phyloP scores from a whole-genome alignment of 805 yeast species.

The Starmerella etchellsii region DNA sequence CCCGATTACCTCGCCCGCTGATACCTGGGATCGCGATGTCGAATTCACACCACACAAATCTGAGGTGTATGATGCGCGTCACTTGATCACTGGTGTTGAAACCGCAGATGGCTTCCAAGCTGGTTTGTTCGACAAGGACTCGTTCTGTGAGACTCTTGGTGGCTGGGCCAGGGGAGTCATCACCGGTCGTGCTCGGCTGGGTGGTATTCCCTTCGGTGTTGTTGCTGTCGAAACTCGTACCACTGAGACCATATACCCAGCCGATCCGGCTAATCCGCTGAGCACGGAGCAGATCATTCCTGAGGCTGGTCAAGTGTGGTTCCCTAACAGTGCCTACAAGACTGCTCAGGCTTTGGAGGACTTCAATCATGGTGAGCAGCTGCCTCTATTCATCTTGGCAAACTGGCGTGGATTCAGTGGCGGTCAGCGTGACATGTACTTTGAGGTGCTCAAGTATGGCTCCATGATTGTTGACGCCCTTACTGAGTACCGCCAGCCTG shows the following conservation, averaged over 20 bases:
- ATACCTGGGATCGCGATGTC: constrained; percentile 87
- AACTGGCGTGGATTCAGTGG: constrained; percentile 99
- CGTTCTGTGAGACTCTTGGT: constrained; percentile 89
- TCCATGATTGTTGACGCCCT: constrained; percentile 94
- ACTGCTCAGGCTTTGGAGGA: constrained; percentile 98
- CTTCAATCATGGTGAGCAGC: constrained; percentile 94
- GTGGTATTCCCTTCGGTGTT: constrained; percentile 98
- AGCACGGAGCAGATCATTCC: constrained; percentile 77
- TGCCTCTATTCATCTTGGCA: constrained; percentile 93
- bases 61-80: constrained; percentile 79
- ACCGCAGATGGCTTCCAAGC: constrained; percentile 60
- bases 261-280: constrained; percentile 96
- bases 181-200: constrained; percentile 96
- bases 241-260: constrained; percentile 83
- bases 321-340: constrained; percentile 97
- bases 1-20: constrained; percentile 56
- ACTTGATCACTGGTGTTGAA: constrained; percentile 81
- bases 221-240: constrained; percentile 89
- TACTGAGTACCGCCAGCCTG: constrained; percentile 91
- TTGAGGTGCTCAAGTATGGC: constrained; percentile 94
- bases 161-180: constrained; percentile 99
- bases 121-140: constrained; percentile 84
- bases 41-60: constrained; percentile 62
- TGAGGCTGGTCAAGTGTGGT: constrained; percentile 99
- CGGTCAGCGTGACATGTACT: constrained; percentile 99